Conservation (phyloP, 1,139 yeast species). For the Hansenula lynferdii region DNA sequence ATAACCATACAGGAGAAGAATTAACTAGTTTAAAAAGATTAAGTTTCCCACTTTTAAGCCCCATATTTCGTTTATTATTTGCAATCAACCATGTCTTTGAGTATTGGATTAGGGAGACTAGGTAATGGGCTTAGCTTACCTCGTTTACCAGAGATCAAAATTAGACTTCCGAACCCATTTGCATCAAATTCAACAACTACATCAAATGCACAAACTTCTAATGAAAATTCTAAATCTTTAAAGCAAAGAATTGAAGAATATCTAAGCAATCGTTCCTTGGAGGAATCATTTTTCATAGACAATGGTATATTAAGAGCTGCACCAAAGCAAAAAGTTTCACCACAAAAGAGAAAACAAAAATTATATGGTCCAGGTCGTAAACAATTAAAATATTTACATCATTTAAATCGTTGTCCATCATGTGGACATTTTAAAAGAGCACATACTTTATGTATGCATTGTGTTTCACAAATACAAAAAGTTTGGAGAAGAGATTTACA, state of each 20-base stretch:
- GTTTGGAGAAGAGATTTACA: constrained; percentile 58
- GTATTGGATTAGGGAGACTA: constrained; percentile 1
- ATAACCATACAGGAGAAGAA: too few species aligned
- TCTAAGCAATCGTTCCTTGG: constrained; percentile 16
- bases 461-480: constrained; percentile 75
- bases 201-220: constrained; percentile 1
- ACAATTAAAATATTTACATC: constrained; percentile 69
- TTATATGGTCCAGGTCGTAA: constrained; percentile 80
- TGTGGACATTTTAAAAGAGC: constrained; percentile 92
- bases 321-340: constrained; percentile 90
- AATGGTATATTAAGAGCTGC: constrained; percentile 79
- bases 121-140: constrained; percentile 9
- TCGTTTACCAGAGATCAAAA: constrained; percentile 19
- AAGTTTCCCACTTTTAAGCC: too few species aligned
- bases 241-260: constrained; percentile 21
- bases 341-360: constrained; percentile 78
- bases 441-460: constrained; percentile 88
- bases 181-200: constrained; percentile 3
- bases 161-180: constrained; percentile 20
- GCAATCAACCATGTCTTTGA: background rate
- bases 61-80: background rate
- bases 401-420: constrained; percentile 87
- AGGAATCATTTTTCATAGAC: constrained; percentile 31
- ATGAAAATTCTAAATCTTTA: constrained; percentile 8
- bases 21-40: background rate